A percentile compares a stretch with the other conserved stretches of the same genome.
Evolutionary conservation across 1,284 basidiomycete species (phyloP).

Genomic region (Pseudozyma pruni): DNA sequence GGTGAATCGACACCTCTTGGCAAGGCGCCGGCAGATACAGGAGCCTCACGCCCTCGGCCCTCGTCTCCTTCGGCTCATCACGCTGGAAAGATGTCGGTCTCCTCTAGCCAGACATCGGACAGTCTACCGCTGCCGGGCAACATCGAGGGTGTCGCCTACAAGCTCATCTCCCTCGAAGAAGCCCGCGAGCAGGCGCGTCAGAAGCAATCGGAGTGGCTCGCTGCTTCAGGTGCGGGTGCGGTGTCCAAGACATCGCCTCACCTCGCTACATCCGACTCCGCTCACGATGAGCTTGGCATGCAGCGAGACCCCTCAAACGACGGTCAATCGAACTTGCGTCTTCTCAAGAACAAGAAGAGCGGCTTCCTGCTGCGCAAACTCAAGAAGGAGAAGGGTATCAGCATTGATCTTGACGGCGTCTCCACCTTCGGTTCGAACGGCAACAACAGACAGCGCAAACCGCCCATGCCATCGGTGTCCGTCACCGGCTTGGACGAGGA

Average conservation of each 20-base stretch:
- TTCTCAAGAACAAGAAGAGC: slow-evolving; percentile 61
- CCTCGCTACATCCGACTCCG: slow-evolving; percentile 10
- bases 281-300: slow-evolving; percentile 27
- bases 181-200: slow-evolving; percentile 49
- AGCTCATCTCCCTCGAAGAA: slow-evolving; percentile 60
- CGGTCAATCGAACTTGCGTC: slow-evolving; percentile 22
- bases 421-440: slow-evolving; percentile 33
- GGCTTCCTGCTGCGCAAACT: slow-evolving; percentile 55
- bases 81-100: slow-evolving; percentile 15
- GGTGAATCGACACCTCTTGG: slow-evolving; percentile 29
- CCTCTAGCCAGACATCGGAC: slow-evolving; percentile 32
- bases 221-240: slow-evolving; percentile 14
- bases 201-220: slow-evolving; percentile 48
- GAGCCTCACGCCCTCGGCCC: not conserved
- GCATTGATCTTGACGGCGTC: slow-evolving; percentile 36
- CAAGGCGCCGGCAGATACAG: slow-evolving; percentile 12
- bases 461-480: slow-evolving; percentile 48
- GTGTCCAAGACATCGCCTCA: slow-evolving; percentile 16
- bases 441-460: slow-evolving; percentile 29
- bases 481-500: slow-evolving; percentile 36
- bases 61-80: slow-evolving; percentile 10
- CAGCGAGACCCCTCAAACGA: slow-evolving; percentile 27
- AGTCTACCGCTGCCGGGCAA: slow-evolving; percentile 42
- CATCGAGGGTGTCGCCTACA: slow-evolving; percentile 58
- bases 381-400: slow-evolving; percentile 55